Evolutionary conservation across 371 early-diverging fungal genomes (phyloP).

Genomic region (Blyttiomyces sp.): DNA sequence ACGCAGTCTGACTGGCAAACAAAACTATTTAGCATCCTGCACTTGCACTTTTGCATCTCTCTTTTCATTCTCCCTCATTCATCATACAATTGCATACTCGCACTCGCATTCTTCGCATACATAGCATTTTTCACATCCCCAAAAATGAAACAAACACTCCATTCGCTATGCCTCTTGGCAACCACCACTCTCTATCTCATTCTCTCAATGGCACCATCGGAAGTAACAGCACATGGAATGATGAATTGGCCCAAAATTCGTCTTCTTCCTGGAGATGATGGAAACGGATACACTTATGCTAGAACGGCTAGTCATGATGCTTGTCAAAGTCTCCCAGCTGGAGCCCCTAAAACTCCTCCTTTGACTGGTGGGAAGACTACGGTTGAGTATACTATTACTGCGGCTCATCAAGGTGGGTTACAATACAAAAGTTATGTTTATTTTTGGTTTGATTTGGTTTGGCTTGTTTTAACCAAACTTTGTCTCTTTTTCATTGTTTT

Average conservation of each 20-base stretch:
- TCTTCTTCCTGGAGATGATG: constrained; percentile 1
- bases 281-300: constrained; percentile 5
- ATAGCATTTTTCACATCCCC: too few relatives aligned
- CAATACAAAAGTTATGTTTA: too few relatives aligned
- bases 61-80: too few relatives aligned
- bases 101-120: too few relatives aligned
- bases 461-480: too few relatives aligned
- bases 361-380: neutral
- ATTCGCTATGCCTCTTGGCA: neutral
- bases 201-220: neutral
- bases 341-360: neutral
- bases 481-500: too few relatives aligned
- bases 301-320: constrained; percentile 2
- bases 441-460: too few relatives aligned
- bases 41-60: too few relatives aligned
- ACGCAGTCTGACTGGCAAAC: too few relatives aligned
- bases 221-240: constrained; percentile 8
- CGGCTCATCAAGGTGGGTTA: constrained; percentile 4
- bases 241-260: constrained; percentile 5
- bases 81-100: too few relatives aligned
- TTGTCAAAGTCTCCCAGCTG: neutral
- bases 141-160: too few relatives aligned
- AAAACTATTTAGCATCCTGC: too few relatives aligned
- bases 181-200: neutral
- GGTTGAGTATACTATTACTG: constrained; percentile 1